Conservation (phyloP, 441 rosid genomes). For the Populus hybrid region DNA sequence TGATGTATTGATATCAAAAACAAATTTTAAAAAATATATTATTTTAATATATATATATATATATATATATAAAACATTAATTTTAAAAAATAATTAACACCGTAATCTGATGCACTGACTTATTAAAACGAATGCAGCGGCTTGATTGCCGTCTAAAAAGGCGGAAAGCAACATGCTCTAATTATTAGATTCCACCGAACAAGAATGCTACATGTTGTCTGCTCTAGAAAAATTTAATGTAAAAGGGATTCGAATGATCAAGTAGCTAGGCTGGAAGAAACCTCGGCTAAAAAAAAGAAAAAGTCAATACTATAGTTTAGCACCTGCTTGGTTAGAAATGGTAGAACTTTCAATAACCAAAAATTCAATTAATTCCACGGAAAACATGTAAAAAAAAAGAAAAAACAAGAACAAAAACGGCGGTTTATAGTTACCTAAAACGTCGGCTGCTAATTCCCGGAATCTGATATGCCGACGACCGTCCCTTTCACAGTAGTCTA, state of each 20-base stretch:
- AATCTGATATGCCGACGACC: slow-evolving; percentile 95
- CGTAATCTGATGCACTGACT: no score
- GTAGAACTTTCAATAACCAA: background rate
- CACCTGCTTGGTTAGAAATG: background rate
- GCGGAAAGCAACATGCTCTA: background rate
- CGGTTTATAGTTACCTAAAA: slow-evolving; percentile 48
- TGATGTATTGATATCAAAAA: no score
- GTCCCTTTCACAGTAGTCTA: slow-evolving; percentile 80
- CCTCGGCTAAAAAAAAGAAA: no score
- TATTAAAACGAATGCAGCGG: background rate
- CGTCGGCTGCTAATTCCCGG: slow-evolving; percentile 94
- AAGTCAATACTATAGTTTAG: no score
- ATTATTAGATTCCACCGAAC: background rate
- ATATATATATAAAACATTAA: no score
- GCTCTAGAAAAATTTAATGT: no score
- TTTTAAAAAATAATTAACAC: no score
- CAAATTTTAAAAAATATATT: no score
- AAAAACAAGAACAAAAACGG: background rate
- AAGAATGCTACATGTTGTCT: background rate
- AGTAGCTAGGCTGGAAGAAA: no score
- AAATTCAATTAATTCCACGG: no score
- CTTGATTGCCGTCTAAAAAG: background rate
- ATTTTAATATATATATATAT: no score
- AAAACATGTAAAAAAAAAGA: background rate
- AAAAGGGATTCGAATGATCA: no score